Evolutionary conservation across 768 basidiomycete genomes (phyloP), one percentile per base, ranked within the genome.

Genomic region (Zangia roseola): DNA sequence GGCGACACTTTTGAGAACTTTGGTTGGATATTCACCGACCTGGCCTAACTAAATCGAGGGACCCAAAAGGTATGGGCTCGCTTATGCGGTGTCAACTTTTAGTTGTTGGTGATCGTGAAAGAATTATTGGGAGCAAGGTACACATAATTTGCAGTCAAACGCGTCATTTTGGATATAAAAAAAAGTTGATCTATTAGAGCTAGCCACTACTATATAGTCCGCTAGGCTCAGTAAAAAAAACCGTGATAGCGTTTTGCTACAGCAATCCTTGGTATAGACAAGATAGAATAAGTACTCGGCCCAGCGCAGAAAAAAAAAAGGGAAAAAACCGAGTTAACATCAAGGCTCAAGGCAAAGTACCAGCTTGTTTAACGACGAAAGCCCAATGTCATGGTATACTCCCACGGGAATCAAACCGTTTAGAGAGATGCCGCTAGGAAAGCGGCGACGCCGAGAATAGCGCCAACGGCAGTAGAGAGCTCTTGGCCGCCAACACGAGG

Each of bases 381-480:
- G 36, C 49, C 58, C 36, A 31, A 16, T 45, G 39, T 42, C 25
- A 43, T 35, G 48, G 54, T 62, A 56, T 62, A 50, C 42, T 54
- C 50, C 43, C 42, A 50, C 4, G 47, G 37, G 35, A 19, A 35
- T 16, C n/a, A 47, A 17, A 36, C 3, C 20, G n/a, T 41, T 53
- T n/a, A 67, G 33, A 71, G 47, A 24, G 68, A 64, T 10, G 61
- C 54, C n/a, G 60, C 59, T 2, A 58, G 67, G 12, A 73, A 54
- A 16, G 66, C 71, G 10, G 68, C 61, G 19, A 68, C 63, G 26
- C 66, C 71, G 6, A 73, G 43, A 28, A 71, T 42, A 17, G 68
- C 63, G 36, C 70, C 49, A 20, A 72, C 45, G 25, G 61, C 54
- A 12, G 64, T 58, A 21, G 66, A 58, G 43, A 64, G 40, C 14